phyloP scores from a whole-genome alignment of 441 rosid genomes.

The Jatropha podagrica region DNA sequence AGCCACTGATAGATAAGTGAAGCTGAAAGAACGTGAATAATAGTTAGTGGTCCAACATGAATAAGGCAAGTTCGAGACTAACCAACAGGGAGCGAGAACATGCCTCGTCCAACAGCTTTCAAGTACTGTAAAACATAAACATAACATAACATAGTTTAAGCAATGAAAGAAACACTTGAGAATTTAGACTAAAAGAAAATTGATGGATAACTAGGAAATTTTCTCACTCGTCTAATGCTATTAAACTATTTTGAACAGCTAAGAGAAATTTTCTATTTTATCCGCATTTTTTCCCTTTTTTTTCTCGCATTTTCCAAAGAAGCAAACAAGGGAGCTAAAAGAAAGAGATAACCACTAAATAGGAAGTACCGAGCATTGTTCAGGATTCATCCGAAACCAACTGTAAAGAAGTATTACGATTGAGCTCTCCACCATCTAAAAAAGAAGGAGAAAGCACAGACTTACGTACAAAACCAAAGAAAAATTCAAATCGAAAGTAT shows the following conservation, averaged over 20 bases:
- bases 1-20: neutral
- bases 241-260: neutral
- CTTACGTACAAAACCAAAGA: neutral
- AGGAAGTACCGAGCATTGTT: conserved; percentile 53
- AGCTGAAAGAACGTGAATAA: neutral
- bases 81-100: conserved; percentile 63
- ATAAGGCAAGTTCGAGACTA: conserved; percentile 29
- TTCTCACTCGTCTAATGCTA: neutral
- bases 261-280: no score
- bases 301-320: neutral
- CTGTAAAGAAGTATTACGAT: conserved; percentile 53
- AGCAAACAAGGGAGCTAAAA: conserved; percentile 1
- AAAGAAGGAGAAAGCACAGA: neutral
- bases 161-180: neutral
- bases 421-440: conserved; percentile 40
- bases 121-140: conserved; percentile 46
- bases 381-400: conserved; percentile 49
- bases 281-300: neutral
- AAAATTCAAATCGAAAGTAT: neutral
- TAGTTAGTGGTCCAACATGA: neutral
- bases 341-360: neutral
- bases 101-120: conserved; percentile 59
- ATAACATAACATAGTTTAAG: neutral
- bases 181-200: neutral
- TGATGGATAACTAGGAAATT: neutral